These are phyloP conservation scores for Nicotiana otophora DNA, from an alignment of 257 asterid species.

Conservation along the genomic window DNA sequence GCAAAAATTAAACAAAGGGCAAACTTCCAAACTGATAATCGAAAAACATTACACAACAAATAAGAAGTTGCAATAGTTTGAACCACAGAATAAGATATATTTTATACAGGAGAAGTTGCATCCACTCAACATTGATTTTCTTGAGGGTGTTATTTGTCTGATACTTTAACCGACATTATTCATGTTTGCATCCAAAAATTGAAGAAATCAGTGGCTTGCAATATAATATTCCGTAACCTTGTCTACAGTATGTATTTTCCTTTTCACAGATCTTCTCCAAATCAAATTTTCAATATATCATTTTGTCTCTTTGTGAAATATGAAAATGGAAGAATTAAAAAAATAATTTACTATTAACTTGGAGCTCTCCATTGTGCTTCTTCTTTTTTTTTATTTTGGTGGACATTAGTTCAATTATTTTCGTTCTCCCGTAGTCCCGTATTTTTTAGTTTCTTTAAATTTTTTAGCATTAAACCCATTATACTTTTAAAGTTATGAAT, in stretches of 20 bases:
- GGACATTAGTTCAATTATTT: not conserved
- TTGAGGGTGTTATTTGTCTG: conserved; percentile 26
- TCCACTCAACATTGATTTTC: conserved; percentile 37
- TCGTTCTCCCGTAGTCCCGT: no score
- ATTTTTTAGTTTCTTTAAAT: no score
- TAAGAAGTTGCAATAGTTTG: not conserved
- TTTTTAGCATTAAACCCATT: no score
- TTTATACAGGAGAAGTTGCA: not conserved
- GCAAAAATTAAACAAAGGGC: not conserved
- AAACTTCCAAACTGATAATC: not conserved
- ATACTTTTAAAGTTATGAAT: no score
- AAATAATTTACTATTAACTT: not conserved
- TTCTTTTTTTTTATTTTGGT: not conserved
- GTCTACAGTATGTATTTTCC: not conserved
- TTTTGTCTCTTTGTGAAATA: not conserved
- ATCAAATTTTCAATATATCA: not conserved
- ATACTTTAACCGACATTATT: conserved; percentile 22
- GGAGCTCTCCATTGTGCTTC: not conserved
- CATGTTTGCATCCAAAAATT: not conserved
- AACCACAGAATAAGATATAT: conserved; percentile 10
- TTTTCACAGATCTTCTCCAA: not conserved
- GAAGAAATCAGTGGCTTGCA: not conserved
- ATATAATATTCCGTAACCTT: not conserved
- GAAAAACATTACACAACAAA: not conserved
- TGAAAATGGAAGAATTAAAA: not conserved